Evolutionary conservation across 2,329 filamentous ascomycete species (phyloP).

Genomic region (Zasmidium angulare): DNA sequence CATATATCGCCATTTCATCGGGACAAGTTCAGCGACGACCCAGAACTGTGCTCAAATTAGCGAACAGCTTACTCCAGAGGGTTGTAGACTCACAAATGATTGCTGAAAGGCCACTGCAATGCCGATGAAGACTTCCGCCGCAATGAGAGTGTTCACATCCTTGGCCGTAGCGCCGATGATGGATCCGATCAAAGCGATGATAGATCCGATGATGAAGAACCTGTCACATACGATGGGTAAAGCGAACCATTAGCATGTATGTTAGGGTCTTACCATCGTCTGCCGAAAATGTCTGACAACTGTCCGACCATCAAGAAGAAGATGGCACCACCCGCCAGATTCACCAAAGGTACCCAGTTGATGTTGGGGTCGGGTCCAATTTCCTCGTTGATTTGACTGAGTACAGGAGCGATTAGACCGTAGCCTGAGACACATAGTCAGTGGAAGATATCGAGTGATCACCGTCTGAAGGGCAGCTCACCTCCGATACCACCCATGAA

Average conservation of each 20-base stretch:
- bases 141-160: constrained; percentile 29
- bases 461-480: background rate
- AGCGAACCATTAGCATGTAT: background rate
- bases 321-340: constrained; percentile 37
- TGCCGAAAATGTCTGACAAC: constrained; percentile 41
- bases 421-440: constrained; percentile 16
- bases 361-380: constrained; percentile 40
- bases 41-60: constrained; percentile 13
- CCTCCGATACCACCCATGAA: constrained; percentile 30
- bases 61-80: background rate
- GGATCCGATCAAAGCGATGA: constrained; percentile 36
- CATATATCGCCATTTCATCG: constrained; percentile 31
- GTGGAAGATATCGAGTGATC: background rate
- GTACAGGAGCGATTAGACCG: constrained; percentile 26
- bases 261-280: constrained; percentile 25
- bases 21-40: constrained; percentile 40
- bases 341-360: constrained; percentile 39
- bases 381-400: constrained; percentile 36
- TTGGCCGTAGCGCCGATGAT: constrained; percentile 36
- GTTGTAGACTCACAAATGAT: constrained; percentile 31
- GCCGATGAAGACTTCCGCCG: constrained; percentile 36
- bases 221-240: background rate
- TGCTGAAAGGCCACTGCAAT: constrained; percentile 41
- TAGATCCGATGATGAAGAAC: constrained; percentile 37
- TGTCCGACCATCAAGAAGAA: constrained; percentile 40